Evolutionary conservation across 2,329 filamentous ascomycete genomes (phyloP), one percentile per base, ranked within the genome.

Genomic region (Fusarium sp.): DNA sequence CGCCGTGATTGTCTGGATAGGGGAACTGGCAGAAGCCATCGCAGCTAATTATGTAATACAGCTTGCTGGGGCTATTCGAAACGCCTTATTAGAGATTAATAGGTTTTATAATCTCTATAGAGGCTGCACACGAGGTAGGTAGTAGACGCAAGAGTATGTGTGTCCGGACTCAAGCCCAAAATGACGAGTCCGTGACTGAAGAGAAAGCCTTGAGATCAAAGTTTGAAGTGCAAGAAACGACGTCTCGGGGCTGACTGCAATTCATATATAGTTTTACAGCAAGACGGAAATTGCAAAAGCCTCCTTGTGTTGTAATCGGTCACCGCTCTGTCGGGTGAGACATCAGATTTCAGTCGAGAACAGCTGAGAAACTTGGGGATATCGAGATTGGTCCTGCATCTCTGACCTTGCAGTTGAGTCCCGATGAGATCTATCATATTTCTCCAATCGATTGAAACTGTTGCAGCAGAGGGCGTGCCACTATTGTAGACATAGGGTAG

Each of bases 131-230:
- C 11, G 34, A 13, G 24, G 20, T 25, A 5, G n/a, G 41, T 13
- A 29, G 13, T 22, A 12, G 13, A 9, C 20, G 6, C 16, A n/a
- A 20, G 11, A 20, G 1, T 12, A 16, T 16, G 8, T n/a, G 5
- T 29, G 27, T 29, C 27, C 10, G 27, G 27, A 29, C 60, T 46
- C 22, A n/a, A 58, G 51, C 59, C 61, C 61, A 64, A 64, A 64
- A 64, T 64, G 61, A 27, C 60, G 24, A 43, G 44, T 25, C 16
- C 16, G 45, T 27, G 24, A 16, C 43, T 27, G 15, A 25, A 29
- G 9, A 22, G n/a, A 25, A 12, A 44, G 32, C 18, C 30, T 10
- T 45, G 22, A 29, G 27, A 20, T 13, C n/a, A 25, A 38, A 27
- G n/a, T 53, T 25, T 27, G 34, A 41, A 27, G 10, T 12, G 20